These are phyloP conservation scores for Crithidia bombi DNA, from an alignment of 208 protist species.

Conservation along the genomic window DNA sequence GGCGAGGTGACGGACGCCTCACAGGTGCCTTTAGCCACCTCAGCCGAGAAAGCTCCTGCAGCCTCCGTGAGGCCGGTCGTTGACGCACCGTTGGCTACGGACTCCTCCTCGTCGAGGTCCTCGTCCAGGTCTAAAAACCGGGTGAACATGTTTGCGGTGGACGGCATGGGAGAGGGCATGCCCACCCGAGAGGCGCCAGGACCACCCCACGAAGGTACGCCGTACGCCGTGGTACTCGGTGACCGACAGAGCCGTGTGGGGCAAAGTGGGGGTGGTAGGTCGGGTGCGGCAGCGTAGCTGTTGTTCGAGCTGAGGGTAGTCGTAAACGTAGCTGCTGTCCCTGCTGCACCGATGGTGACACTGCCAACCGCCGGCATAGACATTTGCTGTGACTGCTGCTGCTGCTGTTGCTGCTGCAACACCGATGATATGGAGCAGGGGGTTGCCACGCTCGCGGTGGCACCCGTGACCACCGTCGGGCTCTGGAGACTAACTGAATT, in stretches of 20 bases:
- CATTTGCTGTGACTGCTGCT: slow-evolving; percentile 1
- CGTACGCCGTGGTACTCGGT: slow-evolving; percentile 6
- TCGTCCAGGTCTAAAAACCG: slow-evolving; percentile 48
- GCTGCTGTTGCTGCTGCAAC: slow-evolving; percentile 3
- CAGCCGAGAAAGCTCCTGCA: background rate
- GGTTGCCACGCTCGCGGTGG: too few species aligned
- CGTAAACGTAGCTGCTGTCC: background rate
- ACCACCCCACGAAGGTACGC: background rate
- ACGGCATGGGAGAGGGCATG: slow-evolving; percentile 69
- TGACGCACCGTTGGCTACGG: slow-evolving; percentile 10
- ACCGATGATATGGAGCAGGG: too few species aligned
- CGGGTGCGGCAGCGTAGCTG: slow-evolving; percentile 9
- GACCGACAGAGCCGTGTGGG: slow-evolving; percentile 11
- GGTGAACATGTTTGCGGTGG: slow-evolving; percentile 68
- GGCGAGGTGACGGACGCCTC: slow-evolving; percentile 15
- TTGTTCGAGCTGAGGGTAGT: slow-evolving; percentile 7
- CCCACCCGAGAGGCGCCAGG: slow-evolving; percentile 24
- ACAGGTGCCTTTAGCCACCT: slow-evolving; percentile 3
- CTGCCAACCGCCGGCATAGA: background rate
- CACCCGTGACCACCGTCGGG: background rate
- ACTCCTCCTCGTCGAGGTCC: slow-evolving; percentile 33
- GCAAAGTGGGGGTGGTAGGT: slow-evolving; percentile 6
- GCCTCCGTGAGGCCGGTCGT: background rate
- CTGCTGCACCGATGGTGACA: background rate
- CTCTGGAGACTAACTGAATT: background rate